phyloP scores from a whole-genome alignment of 2,329 filamentous ascomycete genomes.

The Nectriaceae sp. region DNA sequence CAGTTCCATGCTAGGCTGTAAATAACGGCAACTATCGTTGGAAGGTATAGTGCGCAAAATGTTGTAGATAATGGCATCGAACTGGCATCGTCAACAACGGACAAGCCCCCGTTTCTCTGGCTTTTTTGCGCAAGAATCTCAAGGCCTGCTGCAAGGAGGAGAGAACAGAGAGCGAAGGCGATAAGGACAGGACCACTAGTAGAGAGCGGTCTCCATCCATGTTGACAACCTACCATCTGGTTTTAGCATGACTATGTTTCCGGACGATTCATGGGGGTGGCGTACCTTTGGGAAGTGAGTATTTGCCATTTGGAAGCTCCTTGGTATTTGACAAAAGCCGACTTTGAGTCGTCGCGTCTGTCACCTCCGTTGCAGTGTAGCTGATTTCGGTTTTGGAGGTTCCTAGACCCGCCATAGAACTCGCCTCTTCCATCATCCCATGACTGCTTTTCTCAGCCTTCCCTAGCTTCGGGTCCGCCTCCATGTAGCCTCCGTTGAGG shows the following conservation, averaged over 20 bases:
- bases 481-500: no score
- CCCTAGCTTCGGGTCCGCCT: no score
- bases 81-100: background rate
- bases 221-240: background rate
- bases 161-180: background rate
- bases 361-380: no score
- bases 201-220: background rate
- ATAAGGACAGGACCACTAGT: background rate
- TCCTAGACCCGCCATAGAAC: no score
- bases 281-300: no score
- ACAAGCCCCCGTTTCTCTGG: background rate
- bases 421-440: no score
- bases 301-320: no score
- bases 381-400: no score
- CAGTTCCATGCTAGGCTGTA: slow-evolving; percentile 6
- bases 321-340: no score
- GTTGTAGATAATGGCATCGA: background rate
- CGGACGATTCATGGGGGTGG: no score
- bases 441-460: no score
- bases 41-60: slow-evolving; percentile 2
- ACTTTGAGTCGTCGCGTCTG: no score
- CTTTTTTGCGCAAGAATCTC: slow-evolving; percentile 3
- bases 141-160: background rate
- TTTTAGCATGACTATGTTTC: background rate
- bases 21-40: slow-evolving; percentile 3